These are phyloP conservation scores for Sporothrix variecibatus DNA, from an alignment of 2,329 filamentous ascomycete species.

Conservation along the genomic window DNA sequence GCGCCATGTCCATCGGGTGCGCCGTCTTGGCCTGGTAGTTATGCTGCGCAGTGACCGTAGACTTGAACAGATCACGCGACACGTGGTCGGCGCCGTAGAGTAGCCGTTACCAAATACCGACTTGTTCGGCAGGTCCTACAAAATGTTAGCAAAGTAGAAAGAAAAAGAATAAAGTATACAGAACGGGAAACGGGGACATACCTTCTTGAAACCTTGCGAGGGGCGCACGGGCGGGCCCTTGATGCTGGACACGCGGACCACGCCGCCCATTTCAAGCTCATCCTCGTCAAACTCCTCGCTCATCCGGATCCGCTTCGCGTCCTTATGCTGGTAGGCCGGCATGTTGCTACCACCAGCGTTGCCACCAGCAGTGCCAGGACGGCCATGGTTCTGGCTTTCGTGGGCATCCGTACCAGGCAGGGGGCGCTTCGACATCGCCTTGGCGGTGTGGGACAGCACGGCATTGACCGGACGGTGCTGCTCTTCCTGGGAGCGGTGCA, in stretches of 20 bases:
- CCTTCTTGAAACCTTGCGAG: constrained; percentile 70
- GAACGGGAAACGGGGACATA: constrained; percentile 41
- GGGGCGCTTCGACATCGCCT: constrained; percentile 73
- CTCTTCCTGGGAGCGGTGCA: constrained; percentile 59
- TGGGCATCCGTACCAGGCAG: constrained; percentile 48
- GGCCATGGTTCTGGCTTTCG: constrained; percentile 21
- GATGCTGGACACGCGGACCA: constrained; percentile 59
- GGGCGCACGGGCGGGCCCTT: constrained; percentile 86
- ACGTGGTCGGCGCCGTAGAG: constrained; percentile 56
- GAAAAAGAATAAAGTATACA: neutral
- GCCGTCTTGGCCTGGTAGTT: constrained; percentile 62
- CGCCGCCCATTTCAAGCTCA: constrained; percentile 52
- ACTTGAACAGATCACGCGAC: constrained; percentile 64
- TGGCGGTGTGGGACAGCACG: constrained; percentile 62
- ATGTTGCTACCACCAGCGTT: constrained; percentile 41
- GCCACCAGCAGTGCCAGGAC: constrained; percentile 23
- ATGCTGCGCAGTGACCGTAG: constrained; percentile 67
- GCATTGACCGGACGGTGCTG: constrained; percentile 61
- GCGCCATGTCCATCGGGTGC: constrained; percentile 80
- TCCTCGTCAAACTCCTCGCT: constrained; percentile 71
- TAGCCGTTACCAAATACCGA: constrained; percentile 64
- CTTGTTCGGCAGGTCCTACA: constrained; percentile 62
- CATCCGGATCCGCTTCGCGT: constrained; percentile 78
- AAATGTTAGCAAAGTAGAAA: neutral
- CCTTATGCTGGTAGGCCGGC: constrained; percentile 66